These are phyloP conservation scores for Phytophthora pisi DNA, from an alignment of 352 stramenopile species.

Conservation along the genomic window DNA sequence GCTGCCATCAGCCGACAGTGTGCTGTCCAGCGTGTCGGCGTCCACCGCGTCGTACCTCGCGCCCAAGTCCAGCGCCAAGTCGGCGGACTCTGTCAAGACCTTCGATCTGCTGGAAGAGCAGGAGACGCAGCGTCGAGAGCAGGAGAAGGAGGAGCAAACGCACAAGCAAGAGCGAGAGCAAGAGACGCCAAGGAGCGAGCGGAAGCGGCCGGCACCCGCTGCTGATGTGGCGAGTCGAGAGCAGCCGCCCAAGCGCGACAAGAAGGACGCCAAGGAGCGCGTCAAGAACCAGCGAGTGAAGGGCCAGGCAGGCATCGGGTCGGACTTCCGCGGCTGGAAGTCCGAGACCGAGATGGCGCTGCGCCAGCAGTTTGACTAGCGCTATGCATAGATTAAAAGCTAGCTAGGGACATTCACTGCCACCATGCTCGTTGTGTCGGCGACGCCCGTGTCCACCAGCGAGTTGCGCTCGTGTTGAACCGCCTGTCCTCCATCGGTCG, in stretches of 20 bases:
- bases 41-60: constrained; percentile 48
- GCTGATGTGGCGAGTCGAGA: background rate
- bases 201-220: constrained; percentile 19
- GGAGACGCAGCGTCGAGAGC: constrained; percentile 12
- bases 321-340: constrained; percentile 78
- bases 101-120: constrained; percentile 46
- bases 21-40: constrained; percentile 43
- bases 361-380: constrained; percentile 78
- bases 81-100: constrained; percentile 19
- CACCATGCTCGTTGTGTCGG: too few relatives aligned
- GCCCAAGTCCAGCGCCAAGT: constrained; percentile 24
- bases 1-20: constrained; percentile 51
- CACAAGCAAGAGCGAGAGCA: background rate
- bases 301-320: constrained; percentile 79
- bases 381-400: too few relatives aligned
- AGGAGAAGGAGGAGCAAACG: constrained; percentile 19
- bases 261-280: constrained; percentile 66
- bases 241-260: constrained; percentile 33
- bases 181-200: constrained; percentile 8
- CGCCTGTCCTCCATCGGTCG: too few relatives aligned
- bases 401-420: too few relatives aligned
- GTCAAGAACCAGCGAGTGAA: constrained; percentile 75
- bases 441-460: too few relatives aligned
- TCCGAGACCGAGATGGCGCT: constrained; percentile 82
- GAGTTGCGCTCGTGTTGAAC: too few relatives aligned